Base-by-base conservation (phyloP, 495 filamentous ascomycete genomes). In the Thozetella sp. region DNA sequence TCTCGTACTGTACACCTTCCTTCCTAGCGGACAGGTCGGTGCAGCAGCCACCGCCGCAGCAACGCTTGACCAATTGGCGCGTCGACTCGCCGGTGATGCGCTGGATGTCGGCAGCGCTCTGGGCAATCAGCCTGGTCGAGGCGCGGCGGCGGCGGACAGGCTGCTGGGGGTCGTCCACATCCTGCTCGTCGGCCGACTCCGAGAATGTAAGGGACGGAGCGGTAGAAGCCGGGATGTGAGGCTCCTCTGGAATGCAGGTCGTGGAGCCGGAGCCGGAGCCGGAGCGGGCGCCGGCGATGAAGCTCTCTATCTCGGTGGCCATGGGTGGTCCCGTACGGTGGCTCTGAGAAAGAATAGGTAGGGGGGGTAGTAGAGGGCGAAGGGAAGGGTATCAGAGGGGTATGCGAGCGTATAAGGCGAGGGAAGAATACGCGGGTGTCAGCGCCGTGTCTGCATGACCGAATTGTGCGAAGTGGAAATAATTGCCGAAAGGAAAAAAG, bases 21-120 rank as follows among this genome's bases (percentile, higher is more conserved):
- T 78, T 81, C 61, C 80, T 80, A 63, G 87, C 68, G 30, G 83
- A 81, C 53, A 88, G 77, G 54, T 86, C 80, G 66, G 92, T 83
- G 71, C 93, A 97, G 76, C 96, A 97, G 45, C 94, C 93, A 54
- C 94, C 93, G 27, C 95, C 95, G 70, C 95, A 99, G 78, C 96
- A 99, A 77, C 89, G 76, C 76, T 83, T 65, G 69, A 83, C 78
- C 79, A 89, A 66, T 65, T 82, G 74, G 51, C 86, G 86, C 17
- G 83, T 85, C 6, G 83, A 79, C 68, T 84, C 81, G 54, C 83
- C 84, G 51, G 86, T 86, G 23, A 96, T 83, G 59, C 88, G 79
- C 65, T 86, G 82, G 59, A 96, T 88, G 65, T 94, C 91, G 22
- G 86, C 81, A 0, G 89, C 82, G 70, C 84, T 90, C 67, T 91